These are phyloP conservation scores for Podospora sp. DNA, from an alignment of 495 filamentous ascomycete species.

Conservation along the genomic window DNA sequence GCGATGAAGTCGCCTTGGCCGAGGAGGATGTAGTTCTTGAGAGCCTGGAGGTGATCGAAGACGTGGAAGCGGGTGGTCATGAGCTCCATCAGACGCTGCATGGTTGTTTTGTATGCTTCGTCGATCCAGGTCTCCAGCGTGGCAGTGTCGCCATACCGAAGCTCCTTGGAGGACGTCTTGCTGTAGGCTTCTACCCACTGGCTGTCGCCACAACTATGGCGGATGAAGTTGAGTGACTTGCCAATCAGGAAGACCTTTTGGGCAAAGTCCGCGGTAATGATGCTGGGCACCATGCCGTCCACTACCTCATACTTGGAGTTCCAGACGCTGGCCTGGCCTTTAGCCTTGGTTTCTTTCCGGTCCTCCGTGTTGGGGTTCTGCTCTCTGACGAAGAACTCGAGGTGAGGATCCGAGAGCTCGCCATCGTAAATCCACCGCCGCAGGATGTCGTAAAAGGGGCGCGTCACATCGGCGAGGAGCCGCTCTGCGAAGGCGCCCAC, in stretches of 20 bases:
- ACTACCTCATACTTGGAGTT: constrained; percentile 94
- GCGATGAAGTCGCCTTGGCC: constrained; percentile 98
- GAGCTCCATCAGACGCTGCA: constrained; percentile 90
- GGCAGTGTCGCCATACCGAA: constrained; percentile 92
- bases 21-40: constrained; percentile 93
- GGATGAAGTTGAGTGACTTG: constrained; percentile 97
- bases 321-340: constrained; percentile 88
- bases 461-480: constrained; percentile 85
- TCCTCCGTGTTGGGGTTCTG: constrained; percentile 51
- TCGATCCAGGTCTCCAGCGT: constrained; percentile 91
- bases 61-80: constrained; percentile 94
- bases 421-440: constrained; percentile 98
- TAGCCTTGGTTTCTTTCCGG: constrained; percentile 57
- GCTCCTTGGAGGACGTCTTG: constrained; percentile 88
- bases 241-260: constrained; percentile 96
- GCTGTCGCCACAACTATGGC: constrained; percentile 88
- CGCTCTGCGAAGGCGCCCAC: constrained; percentile 94
- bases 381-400: constrained; percentile 94
- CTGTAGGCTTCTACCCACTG: constrained; percentile 96
- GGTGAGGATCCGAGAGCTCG: constrained; percentile 92
- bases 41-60: constrained; percentile 85
- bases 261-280: constrained; percentile 88
- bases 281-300: constrained; percentile 83
- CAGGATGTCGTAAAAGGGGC: constrained; percentile 96
- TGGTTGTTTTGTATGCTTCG: constrained; percentile 95